Evolutionary conservation across 2,329 filamentous ascomycete species (phyloP).

Genomic region (Endocalyx cinctus): DNA sequence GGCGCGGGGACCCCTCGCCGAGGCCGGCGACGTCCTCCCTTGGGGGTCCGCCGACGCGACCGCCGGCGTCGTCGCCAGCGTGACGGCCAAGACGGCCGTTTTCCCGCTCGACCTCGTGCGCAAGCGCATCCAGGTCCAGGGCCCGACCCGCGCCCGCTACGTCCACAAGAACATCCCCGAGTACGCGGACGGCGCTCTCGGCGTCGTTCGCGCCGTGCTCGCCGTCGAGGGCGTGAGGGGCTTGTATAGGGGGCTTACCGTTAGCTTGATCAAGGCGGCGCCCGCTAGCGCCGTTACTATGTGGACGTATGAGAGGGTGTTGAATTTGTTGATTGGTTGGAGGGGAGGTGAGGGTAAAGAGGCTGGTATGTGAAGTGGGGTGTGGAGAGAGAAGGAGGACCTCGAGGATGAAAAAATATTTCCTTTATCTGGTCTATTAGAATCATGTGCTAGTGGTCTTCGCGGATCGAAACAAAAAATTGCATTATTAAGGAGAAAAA

Average conservation of each 20-base stretch:
- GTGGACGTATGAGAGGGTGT: constrained; percentile 83
- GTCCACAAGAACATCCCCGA: constrained; percentile 84
- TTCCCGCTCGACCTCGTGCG: constrained; percentile 91
- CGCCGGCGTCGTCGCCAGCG: constrained; percentile 73
- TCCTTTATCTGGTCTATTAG: too few relatives aligned
- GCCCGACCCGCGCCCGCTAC: constrained; percentile 74
- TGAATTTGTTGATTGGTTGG: constrained; percentile 51
- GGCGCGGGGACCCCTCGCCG: constrained; percentile 56
- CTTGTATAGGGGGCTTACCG: constrained; percentile 80
- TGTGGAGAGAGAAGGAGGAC: too few relatives aligned
- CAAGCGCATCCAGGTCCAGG: constrained; percentile 93
- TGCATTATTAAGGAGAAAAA: too few relatives aligned
- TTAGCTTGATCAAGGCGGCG: constrained; percentile 88
- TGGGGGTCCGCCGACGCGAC: constrained; percentile 78
- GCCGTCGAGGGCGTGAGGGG: constrained; percentile 70
- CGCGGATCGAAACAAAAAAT: too few relatives aligned
- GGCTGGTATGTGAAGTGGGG: constrained; percentile 3
- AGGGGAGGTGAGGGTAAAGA: constrained; percentile 27
- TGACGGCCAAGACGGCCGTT: constrained; percentile 81
- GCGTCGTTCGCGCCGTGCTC: constrained; percentile 65
- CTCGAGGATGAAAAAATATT: too few relatives aligned
- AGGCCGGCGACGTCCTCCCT: constrained; percentile 48
- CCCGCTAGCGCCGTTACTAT: constrained; percentile 90
- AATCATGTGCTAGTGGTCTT: too few relatives aligned
- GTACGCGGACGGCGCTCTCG: constrained; percentile 61